Conservation (phyloP, 106 monocot species). For the Platanthera zijinensis region DNA sequence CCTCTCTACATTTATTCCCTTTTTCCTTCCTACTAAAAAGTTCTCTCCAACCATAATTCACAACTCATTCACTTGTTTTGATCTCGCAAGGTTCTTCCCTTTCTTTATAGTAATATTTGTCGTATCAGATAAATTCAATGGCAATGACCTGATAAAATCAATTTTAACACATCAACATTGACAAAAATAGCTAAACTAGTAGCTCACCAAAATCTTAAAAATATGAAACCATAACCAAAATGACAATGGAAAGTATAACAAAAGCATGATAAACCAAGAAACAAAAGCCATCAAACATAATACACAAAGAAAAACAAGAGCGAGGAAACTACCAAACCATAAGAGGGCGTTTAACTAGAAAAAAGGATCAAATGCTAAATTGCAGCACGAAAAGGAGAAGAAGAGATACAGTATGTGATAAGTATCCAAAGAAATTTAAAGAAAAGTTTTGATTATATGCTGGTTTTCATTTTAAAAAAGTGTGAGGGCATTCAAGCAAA, state of each 20-base stretch:
- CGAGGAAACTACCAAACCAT: background rate
- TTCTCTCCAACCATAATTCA: too few relatives aligned
- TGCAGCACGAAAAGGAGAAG: too few relatives aligned
- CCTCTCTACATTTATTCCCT: too few relatives aligned
- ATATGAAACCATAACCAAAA: background rate
- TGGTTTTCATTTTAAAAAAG: background rate
- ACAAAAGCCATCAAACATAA: background rate
- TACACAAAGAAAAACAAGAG: background rate
- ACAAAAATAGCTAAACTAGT: background rate
- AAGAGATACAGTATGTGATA: too few relatives aligned
- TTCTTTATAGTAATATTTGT: too few relatives aligned
- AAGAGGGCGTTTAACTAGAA: background rate
- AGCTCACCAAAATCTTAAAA: background rate
- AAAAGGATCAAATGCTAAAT: too few relatives aligned
- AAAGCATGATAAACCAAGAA: background rate
- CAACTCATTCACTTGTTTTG: too few relatives aligned
- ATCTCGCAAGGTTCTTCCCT: too few relatives aligned
- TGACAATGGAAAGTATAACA: background rate
- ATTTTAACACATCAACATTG: background rate
- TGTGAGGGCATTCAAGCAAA: background rate
- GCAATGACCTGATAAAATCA: background rate
- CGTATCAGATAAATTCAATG: too few relatives aligned
- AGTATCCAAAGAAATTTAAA: too few relatives aligned
- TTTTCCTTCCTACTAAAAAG: too few relatives aligned
- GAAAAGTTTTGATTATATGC: background rate